Base-by-base conservation (phyloP, 176 grass and related monocot genomes). In the Musa schizocarpa region DNA sequence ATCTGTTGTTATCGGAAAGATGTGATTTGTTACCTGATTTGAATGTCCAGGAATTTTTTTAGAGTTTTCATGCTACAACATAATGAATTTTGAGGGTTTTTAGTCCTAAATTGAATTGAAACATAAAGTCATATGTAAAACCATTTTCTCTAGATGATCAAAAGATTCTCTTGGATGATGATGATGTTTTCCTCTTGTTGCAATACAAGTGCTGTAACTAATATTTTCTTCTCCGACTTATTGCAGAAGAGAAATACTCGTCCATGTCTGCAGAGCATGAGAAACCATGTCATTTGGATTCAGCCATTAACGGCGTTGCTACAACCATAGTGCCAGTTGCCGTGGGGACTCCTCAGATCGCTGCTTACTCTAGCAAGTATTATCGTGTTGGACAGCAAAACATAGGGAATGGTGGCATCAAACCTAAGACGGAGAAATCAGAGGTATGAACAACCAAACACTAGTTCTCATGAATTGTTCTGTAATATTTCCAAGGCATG, bases 321-420 rank as follows among this genome's bases (percentile, higher is more conserved):
- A 82, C 73, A 69, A 54, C 86, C 63, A 73, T 76, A 19, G 10
- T 75, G 65, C 65, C 78, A 53, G 85, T 76, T 75, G 65, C 70
- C 68, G 66, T 71, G 81, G 87, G 89, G 55, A 77, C 69, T 74
- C 75, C 87, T 83, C 66, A 79, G 29, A 80, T 83, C 61, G 52
- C 76, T 2, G 75, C 84, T 63, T 86, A 80, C 89, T 86, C 85
- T 63, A 86, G 75, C 76, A 92, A 85, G 83, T 81, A 81, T 59
- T 82, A 80, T 55, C 17, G 65, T 74, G 69, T 82, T 85, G 80
- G 71, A 71, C 85, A 78, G 74, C 66, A 80, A 55, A 67, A 73
- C 9, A 56, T 48, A 78, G 85, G 70, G 50, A 79, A 85, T 84
- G 74, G 83, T 49, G 83, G 90, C 29, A 89, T 86, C 83, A 85